A percentile compares a stretch with the other conserved stretches of the same genome.
phyloP scores from a whole-genome alignment of 2,329 filamentous ascomycete genomes.

The Arthrinium puccinioides region DNA sequence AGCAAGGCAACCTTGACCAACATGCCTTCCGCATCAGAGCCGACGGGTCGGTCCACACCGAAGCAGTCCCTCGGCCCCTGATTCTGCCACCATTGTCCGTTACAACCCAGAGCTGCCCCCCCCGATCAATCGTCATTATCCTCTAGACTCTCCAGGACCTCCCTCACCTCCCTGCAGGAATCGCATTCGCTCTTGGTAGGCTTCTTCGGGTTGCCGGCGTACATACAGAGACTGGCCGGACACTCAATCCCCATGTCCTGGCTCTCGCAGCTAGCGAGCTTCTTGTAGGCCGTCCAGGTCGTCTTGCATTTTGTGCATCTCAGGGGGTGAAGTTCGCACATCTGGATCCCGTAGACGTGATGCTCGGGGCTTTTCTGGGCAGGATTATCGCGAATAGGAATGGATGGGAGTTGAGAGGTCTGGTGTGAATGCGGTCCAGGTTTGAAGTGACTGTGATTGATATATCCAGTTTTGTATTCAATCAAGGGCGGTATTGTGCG shows the following conservation, averaged over 20 bases:
- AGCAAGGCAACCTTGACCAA: too few relatives aligned
- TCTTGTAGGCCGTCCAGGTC: constrained; percentile 25
- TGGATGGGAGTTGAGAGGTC: too few relatives aligned
- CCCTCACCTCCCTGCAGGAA: constrained; percentile 19
- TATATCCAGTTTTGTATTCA: too few relatives aligned
- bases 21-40: too few relatives aligned
- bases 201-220: constrained; percentile 23
- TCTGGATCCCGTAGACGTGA: constrained; percentile 8
- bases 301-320: constrained; percentile 23
- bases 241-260: constrained; percentile 21
- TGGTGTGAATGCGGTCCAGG: too few relatives aligned
- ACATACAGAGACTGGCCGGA: constrained; percentile 28
- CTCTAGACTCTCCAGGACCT: constrained; percentile 19
- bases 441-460: too few relatives aligned
- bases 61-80: too few relatives aligned
- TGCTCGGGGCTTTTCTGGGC: not conserved
- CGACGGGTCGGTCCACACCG: too few relatives aligned
- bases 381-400: too few relatives aligned
- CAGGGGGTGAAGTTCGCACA: constrained; percentile 30
- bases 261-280: constrained; percentile 28
- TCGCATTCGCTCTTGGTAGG: constrained; percentile 25
- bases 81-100: too few relatives aligned
- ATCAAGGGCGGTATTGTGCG: too few relatives aligned
- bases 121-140: constrained; percentile 13
- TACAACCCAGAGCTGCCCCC: too few relatives aligned